phyloP scores from a whole-genome alignment of 2,329 filamentous ascomycete species.

The Allantophomopsis lycopodina region DNA sequence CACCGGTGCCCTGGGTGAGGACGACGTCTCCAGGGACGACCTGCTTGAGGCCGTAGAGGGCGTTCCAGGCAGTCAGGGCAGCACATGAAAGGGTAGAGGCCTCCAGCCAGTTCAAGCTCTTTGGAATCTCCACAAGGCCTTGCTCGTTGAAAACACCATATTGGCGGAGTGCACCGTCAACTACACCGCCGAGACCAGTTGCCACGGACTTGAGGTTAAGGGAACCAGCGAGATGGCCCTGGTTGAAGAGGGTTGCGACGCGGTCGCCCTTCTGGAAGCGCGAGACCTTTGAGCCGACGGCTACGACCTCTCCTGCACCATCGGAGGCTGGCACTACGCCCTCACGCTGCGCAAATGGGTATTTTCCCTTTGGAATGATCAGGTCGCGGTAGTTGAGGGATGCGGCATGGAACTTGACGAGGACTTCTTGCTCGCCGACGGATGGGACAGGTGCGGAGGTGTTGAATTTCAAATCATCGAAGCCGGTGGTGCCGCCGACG shows the following conservation, averaged over 20 bases:
- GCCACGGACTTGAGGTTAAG: conserved; percentile 9
- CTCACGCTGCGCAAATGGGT: conserved; percentile 11
- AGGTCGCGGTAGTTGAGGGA: conserved; percentile 26
- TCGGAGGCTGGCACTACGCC: conserved; percentile 22
- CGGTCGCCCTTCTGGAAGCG: conserved; percentile 44
- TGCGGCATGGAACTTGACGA: conserved; percentile 31
- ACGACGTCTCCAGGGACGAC: conserved; percentile 21
- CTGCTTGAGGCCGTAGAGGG: conserved; percentile 32
- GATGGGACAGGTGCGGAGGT: conserved; percentile 19
- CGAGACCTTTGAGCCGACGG: conserved; percentile 39
- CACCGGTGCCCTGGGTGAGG: conserved; percentile 27
- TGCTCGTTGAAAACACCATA: conserved; percentile 35
- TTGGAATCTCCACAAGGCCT: conserved; percentile 45
- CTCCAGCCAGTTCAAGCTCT: conserved; percentile 29
- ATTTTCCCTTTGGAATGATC: conserved; percentile 18
- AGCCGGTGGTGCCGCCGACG: conserved; percentile 31
- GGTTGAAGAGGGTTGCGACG: conserved; percentile 42
- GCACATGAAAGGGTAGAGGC: conserved; percentile 36
- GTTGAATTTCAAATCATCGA: conserved; percentile 31
- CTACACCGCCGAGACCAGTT: conserved; percentile 41
- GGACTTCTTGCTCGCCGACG: conserved; percentile 36
- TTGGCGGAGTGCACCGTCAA: conserved; percentile 33
- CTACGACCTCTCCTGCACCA: conserved; percentile 29
- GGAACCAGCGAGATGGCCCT: conserved; percentile 23
- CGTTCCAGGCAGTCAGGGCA: conserved; percentile 42